Evolutionary conservation across 345 rosid genomes (phyloP).

Genomic region (Gossypium raimondii): DNA sequence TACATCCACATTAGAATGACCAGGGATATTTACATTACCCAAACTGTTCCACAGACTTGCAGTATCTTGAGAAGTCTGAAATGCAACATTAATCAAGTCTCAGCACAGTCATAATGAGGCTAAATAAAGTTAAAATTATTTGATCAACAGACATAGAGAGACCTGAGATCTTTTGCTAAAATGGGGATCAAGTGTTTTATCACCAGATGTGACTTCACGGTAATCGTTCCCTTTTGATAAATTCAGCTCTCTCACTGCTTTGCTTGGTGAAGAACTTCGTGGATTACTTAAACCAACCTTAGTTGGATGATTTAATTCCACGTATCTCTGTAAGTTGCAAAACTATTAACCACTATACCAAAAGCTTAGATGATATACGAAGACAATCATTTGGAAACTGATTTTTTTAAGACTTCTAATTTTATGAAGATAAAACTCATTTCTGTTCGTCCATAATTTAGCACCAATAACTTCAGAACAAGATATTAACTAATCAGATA

Average conservation of each 20-base stretch:
- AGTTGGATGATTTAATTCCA: slow-evolving; percentile 21
- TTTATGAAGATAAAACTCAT: background rate
- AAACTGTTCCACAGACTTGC: slow-evolving; percentile 34
- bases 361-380: background rate
- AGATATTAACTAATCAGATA: background rate
- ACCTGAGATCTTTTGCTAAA: slow-evolving; percentile 41
- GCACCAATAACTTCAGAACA: background rate
- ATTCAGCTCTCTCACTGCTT: slow-evolving; percentile 33
- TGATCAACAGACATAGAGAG: background rate
- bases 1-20: slow-evolving; percentile 30
- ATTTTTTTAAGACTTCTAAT: background rate
- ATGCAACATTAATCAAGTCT: slow-evolving; percentile 6
- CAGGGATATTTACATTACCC: slow-evolving; percentile 35
- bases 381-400: background rate
- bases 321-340: slow-evolving; percentile 22
- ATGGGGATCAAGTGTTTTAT: slow-evolving; percentile 29
- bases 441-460: background rate
- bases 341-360: background rate
- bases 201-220: slow-evolving; percentile 31
- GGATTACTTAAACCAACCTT: slow-evolving; percentile 23
- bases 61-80: slow-evolving; percentile 44
- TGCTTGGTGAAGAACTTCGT: slow-evolving; percentile 26
- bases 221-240: slow-evolving; percentile 21
- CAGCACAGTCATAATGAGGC: slow-evolving; percentile 14
- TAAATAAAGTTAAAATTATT: slow-evolving; percentile 10